Base-by-base conservation (phyloP, 495 filamentous ascomycete genomes). In the Aspergillus homomorphus region DNA sequence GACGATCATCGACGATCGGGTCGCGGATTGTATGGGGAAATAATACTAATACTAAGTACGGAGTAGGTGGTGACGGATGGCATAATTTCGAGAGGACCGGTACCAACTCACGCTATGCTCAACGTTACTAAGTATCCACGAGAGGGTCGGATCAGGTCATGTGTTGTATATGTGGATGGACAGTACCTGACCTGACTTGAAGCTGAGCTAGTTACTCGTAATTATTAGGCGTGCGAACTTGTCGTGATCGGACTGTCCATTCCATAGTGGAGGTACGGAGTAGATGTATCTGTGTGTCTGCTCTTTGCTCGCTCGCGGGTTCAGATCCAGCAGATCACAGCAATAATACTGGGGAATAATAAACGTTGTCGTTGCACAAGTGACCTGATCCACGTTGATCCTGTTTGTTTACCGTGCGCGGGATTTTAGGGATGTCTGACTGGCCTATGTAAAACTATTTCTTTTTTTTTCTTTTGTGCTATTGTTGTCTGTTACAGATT, bases 1-100 rank as follows among this genome's bases (percentile, higher is more conserved):
- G 55, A 55, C 58, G 55, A 62, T 62, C 60, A 38, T 24, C 51
- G 23, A 24, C 51, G 51, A 60, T 51, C 50, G 50, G 50, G 59
- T 57, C 33, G 33, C 33, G 60, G 16, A n/a, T 20, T n/a, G 20
- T 62, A 58, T 58, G 45, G 51, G 56, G 56, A 58, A 54, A 46
- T n/a, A n/a, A n/a, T n/a, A n/a, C n/a, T n/a, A n/a, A n/a, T n/a
- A n/a, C n/a, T n/a, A n/a, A n/a, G n/a, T n/a, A n/a, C n/a, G n/a
- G 54, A 57, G 48, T 44, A 57, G 44, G 44, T 49, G 45, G 56
- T 52, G 20, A 41, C 56, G 43, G 56, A 58, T 58, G 33, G 33
- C 33, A 38, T 44, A 52, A 58, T 56, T 50, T 49, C 49, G 44
- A 50, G 28, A 23, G 19, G 49, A 28, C 8, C 19, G 45, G 3